phyloP scores from a whole-genome alignment of 2,329 filamentous ascomycete genomes.

The Aureobasidium lini region DNA sequence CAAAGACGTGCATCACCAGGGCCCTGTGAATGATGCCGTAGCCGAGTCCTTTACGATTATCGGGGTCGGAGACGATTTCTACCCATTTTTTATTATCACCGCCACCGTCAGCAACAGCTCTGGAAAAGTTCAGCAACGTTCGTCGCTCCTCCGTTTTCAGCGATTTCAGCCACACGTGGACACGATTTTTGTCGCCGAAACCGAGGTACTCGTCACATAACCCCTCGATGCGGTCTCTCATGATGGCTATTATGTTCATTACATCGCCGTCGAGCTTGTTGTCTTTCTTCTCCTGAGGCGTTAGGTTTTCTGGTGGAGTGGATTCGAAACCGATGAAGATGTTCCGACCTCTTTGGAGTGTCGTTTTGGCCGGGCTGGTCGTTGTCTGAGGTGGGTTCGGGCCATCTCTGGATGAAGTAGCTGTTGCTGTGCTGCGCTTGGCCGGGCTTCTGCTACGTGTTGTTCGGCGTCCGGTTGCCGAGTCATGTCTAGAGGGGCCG shows the following conservation, averaged over 20 bases:
- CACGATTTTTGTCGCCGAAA: too few relatives aligned
- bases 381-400: neutral
- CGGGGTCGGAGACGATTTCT: slow-evolving; percentile 17
- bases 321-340: neutral
- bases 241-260: neutral
- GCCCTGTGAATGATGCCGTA: slow-evolving; percentile 23
- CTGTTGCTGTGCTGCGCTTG: neutral
- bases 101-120: slow-evolving; percentile 25
- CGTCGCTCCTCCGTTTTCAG: too few relatives aligned
- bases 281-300: slow-evolving; percentile 5
- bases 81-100: slow-evolving; percentile 21
- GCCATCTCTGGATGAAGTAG: neutral
- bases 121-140: slow-evolving; percentile 22
- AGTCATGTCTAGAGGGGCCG: too few relatives aligned
- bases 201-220: neutral
- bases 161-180: too few relatives aligned
- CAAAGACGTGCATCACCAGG: slow-evolving; percentile 26
- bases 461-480: too few relatives aligned
- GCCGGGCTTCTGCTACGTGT: neutral
- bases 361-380: too few relatives aligned
- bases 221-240: neutral
- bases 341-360: neutral
- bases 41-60: slow-evolving; percentile 20
- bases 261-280: neutral
- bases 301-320: neutral